Percentiles rank a stretch among this genome's conserved stretches.
Evolutionary conservation across 352 stramenopile genomes (phyloP).

Genomic region (Pythium sukuiense): DNA sequence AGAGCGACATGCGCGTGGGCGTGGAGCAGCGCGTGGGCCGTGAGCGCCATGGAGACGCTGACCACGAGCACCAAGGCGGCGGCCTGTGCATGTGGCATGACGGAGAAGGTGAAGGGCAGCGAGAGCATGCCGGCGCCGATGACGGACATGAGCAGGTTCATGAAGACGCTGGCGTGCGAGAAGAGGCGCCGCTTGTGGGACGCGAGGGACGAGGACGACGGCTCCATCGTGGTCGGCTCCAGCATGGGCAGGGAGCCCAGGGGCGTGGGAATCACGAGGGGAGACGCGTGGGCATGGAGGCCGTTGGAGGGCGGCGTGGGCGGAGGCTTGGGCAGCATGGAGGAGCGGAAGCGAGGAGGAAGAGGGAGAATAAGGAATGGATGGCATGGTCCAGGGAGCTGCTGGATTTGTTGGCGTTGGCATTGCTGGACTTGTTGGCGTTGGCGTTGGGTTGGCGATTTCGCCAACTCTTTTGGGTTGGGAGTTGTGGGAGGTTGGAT

Average conservation of each 20-base stretch:
- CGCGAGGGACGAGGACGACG: not conserved
- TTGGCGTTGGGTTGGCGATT: not conserved
- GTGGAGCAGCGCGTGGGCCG: constrained; percentile 25
- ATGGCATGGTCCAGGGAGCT: not conserved
- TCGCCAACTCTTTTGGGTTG: not conserved
- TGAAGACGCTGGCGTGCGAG: constrained; percentile 14
- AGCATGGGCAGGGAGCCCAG: constrained; percentile 10
- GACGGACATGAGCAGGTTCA: constrained; percentile 34
- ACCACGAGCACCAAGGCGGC: constrained; percentile 22
- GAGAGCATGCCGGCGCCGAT: constrained; percentile 35
- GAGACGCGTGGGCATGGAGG: not conserved
- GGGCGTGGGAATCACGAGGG: constrained; percentile 8
- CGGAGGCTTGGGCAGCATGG: not conserved
- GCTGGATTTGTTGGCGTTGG: not conserved
- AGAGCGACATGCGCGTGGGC: constrained; percentile 19
- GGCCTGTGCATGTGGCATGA: constrained; percentile 12
- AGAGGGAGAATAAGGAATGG: not conserved
- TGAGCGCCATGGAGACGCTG: constrained; percentile 23
- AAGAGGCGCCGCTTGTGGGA: not conserved
- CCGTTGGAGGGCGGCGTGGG: not conserved
- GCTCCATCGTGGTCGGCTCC: not conserved
- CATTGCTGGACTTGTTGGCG: not conserved
- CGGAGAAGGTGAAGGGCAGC: constrained; percentile 28
- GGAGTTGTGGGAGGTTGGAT: not conserved
- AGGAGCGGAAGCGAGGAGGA: not conserved